Evolutionary conservation across 257 asterid species (phyloP).

Genomic region (Plantago elongata): DNA sequence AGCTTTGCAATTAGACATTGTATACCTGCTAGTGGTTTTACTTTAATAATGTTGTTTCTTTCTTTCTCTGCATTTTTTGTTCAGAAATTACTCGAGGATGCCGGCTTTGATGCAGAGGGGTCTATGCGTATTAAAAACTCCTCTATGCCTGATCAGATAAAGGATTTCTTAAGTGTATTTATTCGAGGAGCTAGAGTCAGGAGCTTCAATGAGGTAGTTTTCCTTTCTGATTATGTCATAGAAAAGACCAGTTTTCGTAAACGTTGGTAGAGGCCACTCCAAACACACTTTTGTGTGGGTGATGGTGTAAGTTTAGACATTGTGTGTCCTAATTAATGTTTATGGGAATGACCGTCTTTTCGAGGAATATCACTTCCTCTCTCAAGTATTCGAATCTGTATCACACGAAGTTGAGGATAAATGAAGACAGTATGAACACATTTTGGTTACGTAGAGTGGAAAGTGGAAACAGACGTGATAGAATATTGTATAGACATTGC

Average conservation of each 20-base stretch:
- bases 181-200: slow-evolving; percentile 58
- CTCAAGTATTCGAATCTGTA: no score
- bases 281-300: no score
- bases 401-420: neutral
- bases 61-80: slow-evolving; percentile 9
- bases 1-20: neutral
- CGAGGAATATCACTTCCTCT: no score
- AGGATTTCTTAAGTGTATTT: slow-evolving; percentile 31
- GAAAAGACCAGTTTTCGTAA: no score
- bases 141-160: slow-evolving; percentile 38
- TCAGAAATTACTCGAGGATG: slow-evolving; percentile 58
- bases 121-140: slow-evolving; percentile 34
- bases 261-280: no score
- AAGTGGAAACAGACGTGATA: neutral
- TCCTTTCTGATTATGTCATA: neutral
- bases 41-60: neutral
- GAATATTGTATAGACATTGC: neutral
- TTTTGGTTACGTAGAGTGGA: neutral
- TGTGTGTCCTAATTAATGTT: no score
- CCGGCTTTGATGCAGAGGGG: slow-evolving; percentile 28
- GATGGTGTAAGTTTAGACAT: no score
- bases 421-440: neutral
- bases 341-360: no score
- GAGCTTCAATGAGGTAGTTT: slow-evolving; percentile 61
- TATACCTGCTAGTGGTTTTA: slow-evolving; percentile 3